phyloP scores from a whole-genome alignment of 225 moss, liverwort and hornwort genomes.

The Polytrichum commune region DNA sequence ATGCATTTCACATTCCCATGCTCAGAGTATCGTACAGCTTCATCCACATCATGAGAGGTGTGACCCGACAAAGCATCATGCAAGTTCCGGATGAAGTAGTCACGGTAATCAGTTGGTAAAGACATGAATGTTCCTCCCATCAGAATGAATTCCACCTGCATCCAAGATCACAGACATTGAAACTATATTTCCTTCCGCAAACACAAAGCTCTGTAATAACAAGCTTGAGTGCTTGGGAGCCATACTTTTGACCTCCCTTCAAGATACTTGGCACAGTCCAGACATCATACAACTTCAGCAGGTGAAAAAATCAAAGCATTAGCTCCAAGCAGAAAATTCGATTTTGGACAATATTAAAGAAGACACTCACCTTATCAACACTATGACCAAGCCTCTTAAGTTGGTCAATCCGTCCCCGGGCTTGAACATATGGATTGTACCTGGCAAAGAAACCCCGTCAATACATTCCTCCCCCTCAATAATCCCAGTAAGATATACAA shows the following conservation, averaged over 20 bases:
- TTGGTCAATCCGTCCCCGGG: constrained; percentile 96
- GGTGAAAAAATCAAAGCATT: not conserved
- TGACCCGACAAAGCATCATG: constrained; percentile 98
- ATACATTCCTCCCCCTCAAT: not conserved
- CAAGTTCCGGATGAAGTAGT: constrained; percentile 96
- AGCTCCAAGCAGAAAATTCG: not conserved
- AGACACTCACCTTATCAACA: constrained; percentile 79
- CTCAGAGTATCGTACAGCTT: constrained; percentile 97
- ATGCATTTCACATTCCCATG: constrained; percentile 97
- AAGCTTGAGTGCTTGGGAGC: too few relatives aligned
- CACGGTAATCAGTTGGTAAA: constrained; percentile 88
- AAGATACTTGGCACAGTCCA: too few relatives aligned
- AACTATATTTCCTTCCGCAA: too few relatives aligned
- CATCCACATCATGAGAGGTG: constrained; percentile 78
- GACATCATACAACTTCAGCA: not conserved
- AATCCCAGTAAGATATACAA: not conserved
- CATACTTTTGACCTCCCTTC: too few relatives aligned
- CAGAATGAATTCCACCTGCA: constrained; percentile 97
- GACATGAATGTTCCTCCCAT: constrained; percentile 99
- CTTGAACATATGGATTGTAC: constrained; percentile 98
- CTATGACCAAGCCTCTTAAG: constrained; percentile 97
- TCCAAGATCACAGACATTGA: not conserved
- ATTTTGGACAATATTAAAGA: not conserved
- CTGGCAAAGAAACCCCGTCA: constrained; percentile 24
- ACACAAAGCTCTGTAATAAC: too few relatives aligned